Evolutionary conservation across 2,329 filamentous ascomycete species (phyloP).

Genomic region (Stagonosporopsis vannaccii): DNA sequence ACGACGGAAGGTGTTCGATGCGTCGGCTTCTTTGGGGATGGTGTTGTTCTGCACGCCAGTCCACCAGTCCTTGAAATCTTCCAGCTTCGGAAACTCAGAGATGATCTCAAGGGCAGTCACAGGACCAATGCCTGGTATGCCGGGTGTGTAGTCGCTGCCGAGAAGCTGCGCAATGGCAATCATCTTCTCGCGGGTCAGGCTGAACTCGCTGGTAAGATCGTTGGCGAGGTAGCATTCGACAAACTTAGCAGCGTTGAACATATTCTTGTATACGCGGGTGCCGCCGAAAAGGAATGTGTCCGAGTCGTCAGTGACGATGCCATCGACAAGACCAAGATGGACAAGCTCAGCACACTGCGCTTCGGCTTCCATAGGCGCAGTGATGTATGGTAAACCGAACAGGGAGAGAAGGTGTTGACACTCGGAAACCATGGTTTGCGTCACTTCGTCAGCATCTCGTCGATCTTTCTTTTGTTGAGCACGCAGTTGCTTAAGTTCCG

Average conservation of each 20-base stretch:
- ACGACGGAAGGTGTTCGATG: constrained; percentile 72
- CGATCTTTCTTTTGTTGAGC: constrained; percentile 97
- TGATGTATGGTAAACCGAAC: constrained; percentile 95
- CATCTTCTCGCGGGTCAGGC: constrained; percentile 82
- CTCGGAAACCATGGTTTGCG: constrained; percentile 93
- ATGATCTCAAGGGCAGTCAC: constrained; percentile 95
- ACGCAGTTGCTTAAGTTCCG: constrained; percentile 83
- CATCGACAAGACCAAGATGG: constrained; percentile 84
- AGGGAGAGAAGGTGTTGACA: constrained; percentile 89
- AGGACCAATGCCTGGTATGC: constrained; percentile 86
- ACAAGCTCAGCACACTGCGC: constrained; percentile 96
- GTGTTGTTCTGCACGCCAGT: constrained; percentile 71
- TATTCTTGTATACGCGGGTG: constrained; percentile 97
- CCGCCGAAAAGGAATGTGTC: constrained; percentile 97
- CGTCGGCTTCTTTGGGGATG: constrained; percentile 66
- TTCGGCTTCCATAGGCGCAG: constrained; percentile 98
- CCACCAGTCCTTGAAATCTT: constrained; percentile 91
- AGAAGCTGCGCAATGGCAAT: constrained; percentile 90
- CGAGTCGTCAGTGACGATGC: constrained; percentile 96
- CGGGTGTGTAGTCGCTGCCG: constrained; percentile 94
- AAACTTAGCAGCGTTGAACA: constrained; percentile 98
- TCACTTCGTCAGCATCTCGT: constrained; percentile 95
- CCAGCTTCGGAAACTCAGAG: constrained; percentile 81
- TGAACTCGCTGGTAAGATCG: constrained; percentile 89
- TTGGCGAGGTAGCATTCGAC: constrained; percentile 90